These are phyloP conservation scores for Taphrina confusa DNA, from an alignment of 1,139 yeast species.

Conservation along the genomic window DNA sequence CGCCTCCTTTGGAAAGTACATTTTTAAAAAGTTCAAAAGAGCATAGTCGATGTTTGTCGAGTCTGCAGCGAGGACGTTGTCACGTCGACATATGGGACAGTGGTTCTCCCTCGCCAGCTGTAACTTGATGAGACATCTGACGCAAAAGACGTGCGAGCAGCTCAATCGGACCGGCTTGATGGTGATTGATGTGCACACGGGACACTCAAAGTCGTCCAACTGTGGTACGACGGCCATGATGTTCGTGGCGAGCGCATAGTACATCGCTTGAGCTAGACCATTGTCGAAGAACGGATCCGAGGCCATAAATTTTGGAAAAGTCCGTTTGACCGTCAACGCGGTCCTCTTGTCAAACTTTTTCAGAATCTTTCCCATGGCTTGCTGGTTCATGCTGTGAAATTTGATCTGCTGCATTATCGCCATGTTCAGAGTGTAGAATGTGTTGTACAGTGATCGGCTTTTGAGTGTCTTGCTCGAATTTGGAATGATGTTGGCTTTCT, in stretches of 20 bases:
- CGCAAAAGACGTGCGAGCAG: slow-evolving; percentile 71
- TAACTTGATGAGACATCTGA: slow-evolving; percentile 66
- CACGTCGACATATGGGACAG: slow-evolving; percentile 68
- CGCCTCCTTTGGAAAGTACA: slow-evolving; percentile 66
- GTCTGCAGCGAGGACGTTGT: slow-evolving; percentile 61
- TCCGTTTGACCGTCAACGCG: slow-evolving; percentile 49
- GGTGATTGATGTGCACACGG: slow-evolving; percentile 68
- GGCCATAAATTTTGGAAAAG: slow-evolving; percentile 42
- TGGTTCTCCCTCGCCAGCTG: slow-evolving; percentile 59
- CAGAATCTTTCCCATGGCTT: slow-evolving; percentile 66
- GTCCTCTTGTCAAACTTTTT: slow-evolving; percentile 78
- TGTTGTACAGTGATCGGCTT: slow-evolving; percentile 53
- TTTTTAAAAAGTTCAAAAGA: slow-evolving; percentile 56
- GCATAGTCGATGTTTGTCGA: slow-evolving; percentile 61
- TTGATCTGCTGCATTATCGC: slow-evolving; percentile 60
- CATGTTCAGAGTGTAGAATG: slow-evolving; percentile 58
- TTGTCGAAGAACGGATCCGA: slow-evolving; percentile 33
- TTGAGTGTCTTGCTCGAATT: slow-evolving; percentile 52
- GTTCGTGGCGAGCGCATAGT: slow-evolving; percentile 43
- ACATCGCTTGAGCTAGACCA: slow-evolving; percentile 43
- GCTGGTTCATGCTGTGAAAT: slow-evolving; percentile 63
- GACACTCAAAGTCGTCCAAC: slow-evolving; percentile 72
- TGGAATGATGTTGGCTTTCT: slow-evolving; percentile 50
- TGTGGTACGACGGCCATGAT: slow-evolving; percentile 65
- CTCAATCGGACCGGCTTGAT: slow-evolving; percentile 65